Percentiles rank a stretch among this genome's conserved stretches.
phyloP scores from a whole-genome alignment of 192 early-diverging fungal genomes.

The Coemansia asiatica region DNA sequence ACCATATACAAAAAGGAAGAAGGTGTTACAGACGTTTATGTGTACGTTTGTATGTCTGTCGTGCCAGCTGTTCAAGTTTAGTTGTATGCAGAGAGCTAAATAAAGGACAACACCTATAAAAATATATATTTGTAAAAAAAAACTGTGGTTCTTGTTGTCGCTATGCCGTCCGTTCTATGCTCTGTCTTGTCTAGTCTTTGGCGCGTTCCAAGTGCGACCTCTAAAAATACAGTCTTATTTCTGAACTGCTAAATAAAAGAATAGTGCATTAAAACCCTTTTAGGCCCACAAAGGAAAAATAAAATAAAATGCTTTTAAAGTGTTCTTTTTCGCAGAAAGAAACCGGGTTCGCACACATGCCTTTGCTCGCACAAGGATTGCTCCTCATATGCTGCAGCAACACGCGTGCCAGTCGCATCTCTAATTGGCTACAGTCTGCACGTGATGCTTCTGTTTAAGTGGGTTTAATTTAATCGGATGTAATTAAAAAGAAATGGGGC shows the following conservation, averaged over 20 bases:
- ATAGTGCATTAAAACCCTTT: neutral
- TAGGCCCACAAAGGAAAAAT: neutral
- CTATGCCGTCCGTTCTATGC: neutral
- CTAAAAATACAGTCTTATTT: neutral
- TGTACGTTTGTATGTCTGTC: neutral
- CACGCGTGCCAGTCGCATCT: neutral
- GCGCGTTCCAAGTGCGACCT: neutral
- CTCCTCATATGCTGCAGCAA: slow-evolving; percentile 1
- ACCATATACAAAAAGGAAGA: neutral
- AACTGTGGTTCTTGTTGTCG: neutral
- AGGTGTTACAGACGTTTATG: too few species aligned
- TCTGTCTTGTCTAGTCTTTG: neutral
- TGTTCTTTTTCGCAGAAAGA: neutral
- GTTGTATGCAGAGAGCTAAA: neutral
- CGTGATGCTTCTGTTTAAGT: neutral
- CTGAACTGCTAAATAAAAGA: neutral
- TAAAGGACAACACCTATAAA: neutral
- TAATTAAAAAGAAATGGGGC: neutral
- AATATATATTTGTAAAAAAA: too few species aligned
- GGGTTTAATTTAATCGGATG: neutral
- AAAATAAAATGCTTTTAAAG: neutral
- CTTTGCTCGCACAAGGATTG: neutral
- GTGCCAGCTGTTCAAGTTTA: too few species aligned
- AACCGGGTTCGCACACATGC: neutral
- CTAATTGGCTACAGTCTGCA: neutral